Evolutionary conservation across 371 early-diverging fungal genomes (phyloP).

Genomic region (Lichtheimia hyalospora): DNA sequence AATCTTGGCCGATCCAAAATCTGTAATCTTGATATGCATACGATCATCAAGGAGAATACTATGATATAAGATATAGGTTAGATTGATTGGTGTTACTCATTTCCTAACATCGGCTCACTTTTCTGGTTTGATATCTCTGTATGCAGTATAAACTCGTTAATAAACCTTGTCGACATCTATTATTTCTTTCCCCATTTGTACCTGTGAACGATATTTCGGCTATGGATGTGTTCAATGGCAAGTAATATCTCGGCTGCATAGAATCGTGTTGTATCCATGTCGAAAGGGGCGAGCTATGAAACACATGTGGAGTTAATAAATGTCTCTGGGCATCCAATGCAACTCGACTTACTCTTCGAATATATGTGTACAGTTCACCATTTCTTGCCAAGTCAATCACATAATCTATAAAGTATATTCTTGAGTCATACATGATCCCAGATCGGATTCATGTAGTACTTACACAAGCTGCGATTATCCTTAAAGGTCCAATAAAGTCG

Average conservation of each 20-base stretch:
- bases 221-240: constrained; percentile 86
- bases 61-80: neutral
- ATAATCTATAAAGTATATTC: constrained; percentile 59
- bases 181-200: constrained; percentile 11
- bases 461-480: constrained; percentile 85
- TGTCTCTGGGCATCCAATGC: too few relatives aligned
- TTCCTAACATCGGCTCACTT: constrained; percentile 48
- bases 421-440: neutral
- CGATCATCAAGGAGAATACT: constrained; percentile 80
- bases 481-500: constrained; percentile 94
- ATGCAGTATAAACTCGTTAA: neutral
- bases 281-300: constrained; percentile 71
- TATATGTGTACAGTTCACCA: constrained; percentile 86
- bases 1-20: constrained; percentile 97
- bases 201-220: constrained; percentile 79
- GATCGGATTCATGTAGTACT: constrained; percentile 5
- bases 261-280: constrained; percentile 67
- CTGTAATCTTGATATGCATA: constrained; percentile 93
- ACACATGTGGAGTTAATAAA: too few relatives aligned
- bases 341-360: constrained; percentile 54
- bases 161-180: neutral
- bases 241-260: constrained; percentile 89
- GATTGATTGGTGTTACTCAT: neutral
- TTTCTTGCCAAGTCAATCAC: constrained; percentile 87
- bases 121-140: constrained; percentile 88